phyloP scores from a whole-genome alignment of 495 filamentous ascomycete genomes.

The Patellaria atrata region DNA sequence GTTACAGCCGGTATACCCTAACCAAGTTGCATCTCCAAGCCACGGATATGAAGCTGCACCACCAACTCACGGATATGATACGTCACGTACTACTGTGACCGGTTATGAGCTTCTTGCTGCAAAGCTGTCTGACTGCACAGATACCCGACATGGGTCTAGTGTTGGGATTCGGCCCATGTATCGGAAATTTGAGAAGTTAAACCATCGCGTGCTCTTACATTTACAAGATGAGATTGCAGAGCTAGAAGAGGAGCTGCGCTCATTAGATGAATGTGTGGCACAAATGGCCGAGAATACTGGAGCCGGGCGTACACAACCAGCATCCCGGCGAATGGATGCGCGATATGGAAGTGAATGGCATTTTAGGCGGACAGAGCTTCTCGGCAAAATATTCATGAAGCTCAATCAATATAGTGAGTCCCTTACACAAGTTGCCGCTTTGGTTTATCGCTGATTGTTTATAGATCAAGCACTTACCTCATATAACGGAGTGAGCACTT shows the following conservation, averaged over 20 bases:
- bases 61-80: slow-evolving; percentile 29
- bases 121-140: slow-evolving; percentile 34
- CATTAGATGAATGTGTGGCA: slow-evolving; percentile 57
- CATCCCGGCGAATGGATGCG: slow-evolving; percentile 53
- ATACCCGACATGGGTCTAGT: background rate
- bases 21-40: slow-evolving; percentile 6
- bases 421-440: background rate
- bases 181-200: slow-evolving; percentile 69
- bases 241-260: slow-evolving; percentile 59
- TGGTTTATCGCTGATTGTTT: slow-evolving; percentile 1
- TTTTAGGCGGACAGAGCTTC: slow-evolving; percentile 52
- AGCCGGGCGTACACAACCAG: slow-evolving; percentile 39
- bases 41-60: slow-evolving; percentile 11
- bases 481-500: slow-evolving; percentile 41
- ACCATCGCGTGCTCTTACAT: slow-evolving; percentile 72
- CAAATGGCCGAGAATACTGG: slow-evolving; percentile 33
- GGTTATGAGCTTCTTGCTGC: slow-evolving; percentile 57
- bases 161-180: slow-evolving; percentile 53
- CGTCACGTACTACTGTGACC: slow-evolving; percentile 36
- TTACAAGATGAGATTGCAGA: slow-evolving; percentile 78
- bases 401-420: slow-evolving; percentile 70
- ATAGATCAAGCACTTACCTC: slow-evolving; percentile 56
- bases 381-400: slow-evolving; percentile 59
- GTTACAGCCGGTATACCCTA: no score
- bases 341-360: slow-evolving; percentile 54